Evolutionary conservation across 2,329 filamentous ascomycete genomes (phyloP), one percentile per base, ranked within the genome.

Genomic region (Fusarium marasasianum): DNA sequence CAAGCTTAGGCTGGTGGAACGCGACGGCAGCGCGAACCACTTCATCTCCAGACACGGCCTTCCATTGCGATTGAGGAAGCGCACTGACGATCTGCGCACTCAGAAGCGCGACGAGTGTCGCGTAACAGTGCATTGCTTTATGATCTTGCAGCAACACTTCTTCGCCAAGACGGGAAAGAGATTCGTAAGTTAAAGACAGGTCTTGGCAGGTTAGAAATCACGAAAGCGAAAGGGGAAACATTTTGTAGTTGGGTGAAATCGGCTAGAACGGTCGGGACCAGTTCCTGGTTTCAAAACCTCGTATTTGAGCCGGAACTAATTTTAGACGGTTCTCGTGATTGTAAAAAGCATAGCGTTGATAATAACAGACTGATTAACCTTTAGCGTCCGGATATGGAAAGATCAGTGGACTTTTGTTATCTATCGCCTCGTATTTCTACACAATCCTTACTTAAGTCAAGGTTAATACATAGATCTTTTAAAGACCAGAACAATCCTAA

Each of bases 11-110:
- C 18, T 63, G 60, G 13, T 63, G 60, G 3, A 63, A 63, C 22
- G 60, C 60, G 26, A 63, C 54, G 10, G 60, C 53, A 37, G 60
- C 60, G 15, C 60, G 54, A 48, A 63, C 43, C 15, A 63, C n/a
- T 13, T 63, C 54, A 4, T 44, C 33, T 1, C 45, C 54, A 3
- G 54, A 24, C 3, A 55, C 48, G 6, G 24, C 29, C n/a, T 35
- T 24, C 43, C 60, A 63, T 35, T 60, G 54, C 5, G 60, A 47
- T n/a, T 60, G 60, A n/a, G 60, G 60, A 24, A 44, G 54, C 1
- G 26, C 60, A 41, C 7, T 17, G 15, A 17, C 54, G 12, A 38
- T 18, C 33, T 40, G 22, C 3, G 26, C n/a, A 43, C n/a, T 20
- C 24, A 47, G 14, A 29, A 59, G 24, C 29, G 54, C 29, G 35